Base-by-base conservation (phyloP, 495 filamentous ascomycete genomes). In the Xylaria flabelliformis region DNA sequence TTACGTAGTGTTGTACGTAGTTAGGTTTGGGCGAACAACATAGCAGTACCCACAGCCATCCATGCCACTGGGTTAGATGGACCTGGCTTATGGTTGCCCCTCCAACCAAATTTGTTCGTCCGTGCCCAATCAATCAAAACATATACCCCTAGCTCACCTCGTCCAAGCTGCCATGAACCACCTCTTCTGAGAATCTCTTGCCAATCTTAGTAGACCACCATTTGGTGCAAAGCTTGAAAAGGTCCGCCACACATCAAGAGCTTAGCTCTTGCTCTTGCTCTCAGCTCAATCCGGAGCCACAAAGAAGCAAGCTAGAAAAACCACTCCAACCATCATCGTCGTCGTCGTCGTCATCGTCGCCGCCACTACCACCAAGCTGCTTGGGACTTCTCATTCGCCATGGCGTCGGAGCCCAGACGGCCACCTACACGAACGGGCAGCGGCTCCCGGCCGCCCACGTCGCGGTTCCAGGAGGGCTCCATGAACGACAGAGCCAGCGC, bases 401-500 rank as follows among this genome's bases (percentile, higher is more conserved):
- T 77, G 70, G 74, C 77, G 48, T 74, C 74, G 62, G 69, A 75
- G 73, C 55, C 53, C 62, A 70, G 44, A 64, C 74, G 55, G 41
- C 69, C 74, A 50, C 73, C 61, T 26, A 76, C 69, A 13, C 72
- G 71, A 50, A 75, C 67, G 55, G 88, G 62, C 63, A 72, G 90
- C 12, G 84, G 85, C 17, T 91, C 90, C 10, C 84, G 76, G 12
- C 77, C 77, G 56, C 73, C 77, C 5, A 79, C 76, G 13, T 79
- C 77, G 46, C 74, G 88, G 39, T 94, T 94, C 75, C 79, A 90
- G 5, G 92, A 94, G 75, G 92, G 90, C 3, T 91, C 87, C 68
- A 94, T 94, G 91, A 92, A 89, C 77, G 92, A 94, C 78, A 88
- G 90, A 70, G 84, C 87, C 21, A 93, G 91, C 72, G 85, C 91